Evolutionary conservation across 108 stramenopile genomes (phyloP), one percentile per base, ranked within the genome.

Genomic region (Stephanodiscus triporus): DNA sequence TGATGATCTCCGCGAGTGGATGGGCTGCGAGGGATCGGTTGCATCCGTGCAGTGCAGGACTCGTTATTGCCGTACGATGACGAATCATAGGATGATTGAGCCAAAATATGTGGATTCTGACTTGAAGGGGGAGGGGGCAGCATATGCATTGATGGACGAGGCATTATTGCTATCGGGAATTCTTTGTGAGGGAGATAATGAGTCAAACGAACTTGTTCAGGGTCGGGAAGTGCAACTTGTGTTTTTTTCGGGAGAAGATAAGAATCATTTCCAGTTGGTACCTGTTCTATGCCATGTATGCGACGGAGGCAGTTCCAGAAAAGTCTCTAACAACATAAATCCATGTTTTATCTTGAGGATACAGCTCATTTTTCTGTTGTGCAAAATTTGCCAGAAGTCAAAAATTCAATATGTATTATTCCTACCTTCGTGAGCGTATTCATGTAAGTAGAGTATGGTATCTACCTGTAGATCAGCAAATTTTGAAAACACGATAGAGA

Each of bases 1-100:
- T 54, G 53, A 36, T 59, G 58, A 13, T 34, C 58, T 34, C 58
- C 58, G 14, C 58, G 58, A 36, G 58, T 34, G n/a, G 58, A 59
- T n/a, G 58, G 11, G 16, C 27, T 29, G 11, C 27, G 27, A 59
- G 58, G 58, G n/a, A 59, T 13, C 14, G 24, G 58, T 34, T 36
- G 30, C n/a, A 59, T 54, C 26, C 27, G 26, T 26, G 27, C 17
- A 32, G 17, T 17, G 58, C 37, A 36, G 58, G 58, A 59, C 14
- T 59, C 58, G 8, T 29, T 37, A 37, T 37, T 59, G 58, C 10
- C 11, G 26, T 27, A 54, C 26, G 6, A 19, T 49, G 48, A 49
- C 2, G 23, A 23, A 27, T 54, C 53, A 10, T 26, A 14, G 16
- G 43, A 45, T 45, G 43, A 45, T 45, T 45, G 43, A 45, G 16